Evolutionary conservation across 306 rosid genomes (phyloP).

Genomic region (Prunus fruticosa): DNA sequence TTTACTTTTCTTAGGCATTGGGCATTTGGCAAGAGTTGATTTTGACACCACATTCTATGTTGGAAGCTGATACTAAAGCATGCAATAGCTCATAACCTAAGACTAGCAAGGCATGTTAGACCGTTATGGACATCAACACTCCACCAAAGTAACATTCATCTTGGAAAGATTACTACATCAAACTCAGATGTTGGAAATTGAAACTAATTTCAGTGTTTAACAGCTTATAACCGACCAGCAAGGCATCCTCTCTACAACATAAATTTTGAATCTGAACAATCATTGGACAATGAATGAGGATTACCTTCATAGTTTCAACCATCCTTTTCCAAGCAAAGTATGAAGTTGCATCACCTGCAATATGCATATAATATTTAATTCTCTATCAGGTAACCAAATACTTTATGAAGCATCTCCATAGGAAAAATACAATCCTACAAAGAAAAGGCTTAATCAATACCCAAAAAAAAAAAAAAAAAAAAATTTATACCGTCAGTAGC

Average conservation of each 20-base stretch:
- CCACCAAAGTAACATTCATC: neutral
- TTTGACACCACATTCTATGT: neutral
- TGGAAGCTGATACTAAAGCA: neutral
- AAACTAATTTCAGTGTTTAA: neutral
- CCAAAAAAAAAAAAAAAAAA: neutral
- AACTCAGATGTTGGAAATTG: neutral
- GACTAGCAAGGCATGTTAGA: constrained; percentile 6
- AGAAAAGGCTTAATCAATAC: constrained; percentile 3
- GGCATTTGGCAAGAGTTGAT: neutral
- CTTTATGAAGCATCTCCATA: neutral
- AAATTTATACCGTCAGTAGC: constrained; percentile 31
- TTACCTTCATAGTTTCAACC: constrained; percentile 72
- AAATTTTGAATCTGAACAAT: neutral
- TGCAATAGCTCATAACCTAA: neutral
- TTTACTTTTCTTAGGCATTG: neutral
- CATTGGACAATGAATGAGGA: constrained; percentile 8
- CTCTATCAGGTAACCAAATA: neutral
- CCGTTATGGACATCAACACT: neutral
- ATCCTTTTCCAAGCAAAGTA: constrained; percentile 61
- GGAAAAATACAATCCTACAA: constrained; percentile 1
- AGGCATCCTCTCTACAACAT: neutral
- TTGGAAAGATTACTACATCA: neutral
- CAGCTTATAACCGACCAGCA: constrained; percentile 2
- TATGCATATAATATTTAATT: constrained; percentile 21
- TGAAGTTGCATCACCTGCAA: constrained; percentile 52